Percentiles rank a stretch among this genome's conserved stretches.
phyloP scores from a whole-genome alignment of 2,329 filamentous ascomycete species.

The Hysterium pulicare region DNA sequence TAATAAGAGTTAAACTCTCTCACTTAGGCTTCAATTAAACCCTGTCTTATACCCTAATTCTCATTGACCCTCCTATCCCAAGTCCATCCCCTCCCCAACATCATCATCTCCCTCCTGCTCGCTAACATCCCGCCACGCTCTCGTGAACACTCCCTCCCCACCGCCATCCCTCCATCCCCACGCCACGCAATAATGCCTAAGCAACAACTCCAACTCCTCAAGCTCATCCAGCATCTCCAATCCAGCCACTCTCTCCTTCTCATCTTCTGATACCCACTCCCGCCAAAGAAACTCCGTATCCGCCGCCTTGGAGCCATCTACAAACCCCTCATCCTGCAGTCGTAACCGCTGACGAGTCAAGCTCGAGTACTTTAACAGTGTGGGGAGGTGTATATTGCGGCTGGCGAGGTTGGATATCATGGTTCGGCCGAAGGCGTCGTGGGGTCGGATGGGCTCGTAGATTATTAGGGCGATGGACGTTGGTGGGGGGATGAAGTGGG shows the following conservation, averaged over 20 bases:
- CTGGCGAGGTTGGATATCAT: conserved; percentile 89
- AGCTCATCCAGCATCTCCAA: conserved; percentile 91
- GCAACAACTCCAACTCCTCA: conserved; percentile 87
- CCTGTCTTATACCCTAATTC: neutral
- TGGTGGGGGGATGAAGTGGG: conserved; percentile 37
- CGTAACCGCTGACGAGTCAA: conserved; percentile 66
- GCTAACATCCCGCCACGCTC: conserved; percentile 26
- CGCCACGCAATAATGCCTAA: conserved; percentile 81
- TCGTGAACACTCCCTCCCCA: conserved; percentile 23
- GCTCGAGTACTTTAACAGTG: conserved; percentile 68
- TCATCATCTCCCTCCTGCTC: neutral
- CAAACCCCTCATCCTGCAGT: conserved; percentile 65
- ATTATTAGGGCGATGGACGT: conserved; percentile 63
- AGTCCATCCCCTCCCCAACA: neutral
- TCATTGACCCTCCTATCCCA: neutral
- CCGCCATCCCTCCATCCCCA: conserved; percentile 74
- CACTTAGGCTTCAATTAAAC: too few relatives aligned
- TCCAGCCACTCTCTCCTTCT: conserved; percentile 74
- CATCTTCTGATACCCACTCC: conserved; percentile 64
- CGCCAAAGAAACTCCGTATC: conserved; percentile 72
- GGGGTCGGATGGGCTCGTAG: conserved; percentile 84
- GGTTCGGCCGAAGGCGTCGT: conserved; percentile 82
- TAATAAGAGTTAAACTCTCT: too few relatives aligned
- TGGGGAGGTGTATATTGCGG: conserved; percentile 80
- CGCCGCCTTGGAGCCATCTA: conserved; percentile 51